phyloP scores from a whole-genome alignment of 2,329 filamentous ascomycete genomes.

The Aspergillus intermedius region DNA sequence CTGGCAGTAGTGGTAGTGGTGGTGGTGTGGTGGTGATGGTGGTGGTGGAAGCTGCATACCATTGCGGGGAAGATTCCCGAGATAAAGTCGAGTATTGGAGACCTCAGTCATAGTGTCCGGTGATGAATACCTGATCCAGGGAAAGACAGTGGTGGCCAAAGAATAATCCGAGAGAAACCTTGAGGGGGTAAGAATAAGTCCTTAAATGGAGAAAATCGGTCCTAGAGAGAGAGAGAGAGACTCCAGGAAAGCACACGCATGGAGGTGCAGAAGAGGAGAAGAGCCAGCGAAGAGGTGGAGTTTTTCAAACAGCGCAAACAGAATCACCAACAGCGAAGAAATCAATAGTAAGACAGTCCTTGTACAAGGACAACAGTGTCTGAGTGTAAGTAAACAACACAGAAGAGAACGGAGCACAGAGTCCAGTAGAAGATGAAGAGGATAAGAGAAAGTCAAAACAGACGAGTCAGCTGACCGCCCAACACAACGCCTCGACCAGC shows the following conservation, averaged over 20 bases:
- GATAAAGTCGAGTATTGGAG: constrained; percentile 88
- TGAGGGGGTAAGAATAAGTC: too few relatives aligned
- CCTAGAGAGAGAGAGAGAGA: background rate
- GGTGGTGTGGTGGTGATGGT: constrained; percentile 21
- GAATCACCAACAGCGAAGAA: background rate
- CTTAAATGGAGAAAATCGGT: background rate
- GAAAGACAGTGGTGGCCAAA: background rate
- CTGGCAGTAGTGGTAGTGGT: constrained; percentile 9
- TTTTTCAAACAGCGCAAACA: background rate
- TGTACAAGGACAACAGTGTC: background rate
- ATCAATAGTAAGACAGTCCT: background rate
- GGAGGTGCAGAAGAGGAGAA: constrained; percentile 4
- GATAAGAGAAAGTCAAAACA: constrained; percentile 4
- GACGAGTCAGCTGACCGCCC: constrained; percentile 8
- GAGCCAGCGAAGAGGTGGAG: constrained; percentile 1
- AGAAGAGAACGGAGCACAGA: background rate
- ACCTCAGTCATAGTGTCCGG: constrained; percentile 65
- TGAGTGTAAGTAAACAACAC: too few relatives aligned
- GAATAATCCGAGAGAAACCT: too few relatives aligned
- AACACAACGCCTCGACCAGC: constrained; percentile 4
- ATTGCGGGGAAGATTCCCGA: constrained; percentile 94
- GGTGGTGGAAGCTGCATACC: constrained; percentile 57
- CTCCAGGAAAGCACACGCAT: background rate
- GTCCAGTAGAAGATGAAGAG: background rate
- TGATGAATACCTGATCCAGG: background rate